Evolutionary conservation across 2,329 filamentous ascomycete genomes (phyloP), one percentile per base, ranked within the genome.

Genomic region (Scytalidium sp.): DNA sequence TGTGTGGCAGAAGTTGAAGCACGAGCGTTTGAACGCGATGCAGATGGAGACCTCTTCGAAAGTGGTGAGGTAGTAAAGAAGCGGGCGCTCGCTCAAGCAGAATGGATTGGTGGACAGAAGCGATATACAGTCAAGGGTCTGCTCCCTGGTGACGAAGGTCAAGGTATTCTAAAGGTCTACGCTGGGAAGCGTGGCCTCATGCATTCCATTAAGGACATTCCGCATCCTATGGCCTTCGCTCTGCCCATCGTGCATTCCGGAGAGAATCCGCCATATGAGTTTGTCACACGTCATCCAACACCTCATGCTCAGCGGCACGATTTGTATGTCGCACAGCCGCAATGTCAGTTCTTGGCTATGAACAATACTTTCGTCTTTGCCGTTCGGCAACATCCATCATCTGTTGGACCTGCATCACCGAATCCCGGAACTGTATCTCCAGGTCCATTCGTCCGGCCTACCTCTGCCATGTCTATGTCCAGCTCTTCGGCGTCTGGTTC

Each of bases 361-460:
- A 97, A 97, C 74, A 97, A 99, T 66, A 99, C 94, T 0, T 99
- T 97, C 64, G 93, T 99, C 22, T 99, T 99, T 68, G 88, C 88
- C 47, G 88, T 99, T 53, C 88, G 94, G 42, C 94, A 99, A 64
- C 92, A 99, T 65, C 89, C 92, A 0, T 87, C 90, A 1, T 80
- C 79, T 1, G 70, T 79, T 1, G 69, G 70, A 2, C 63, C 66
- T 39, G 64, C 69, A 29, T 61, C 69, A 22, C 64, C 66, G 22
- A 68, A 64, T 48, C 60, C 63, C 17, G 55, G 68, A 52, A 42
- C 70, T 44, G 60, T 66, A 17, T 67, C 64, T 15, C 85, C 85
- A 1, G 74, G 84, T 19, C 85, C 85, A 0, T 85, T 83, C 58
- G 70, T 71, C 21, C 74, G 84, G 2, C 84, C 84, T 1, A 67